Percentiles rank a stretch among this genome's conserved stretches.
These are phyloP conservation scores for Leccinum subtestaceum DNA, from an alignment of 768 basidiomycete species.

Conservation along the genomic window DNA sequence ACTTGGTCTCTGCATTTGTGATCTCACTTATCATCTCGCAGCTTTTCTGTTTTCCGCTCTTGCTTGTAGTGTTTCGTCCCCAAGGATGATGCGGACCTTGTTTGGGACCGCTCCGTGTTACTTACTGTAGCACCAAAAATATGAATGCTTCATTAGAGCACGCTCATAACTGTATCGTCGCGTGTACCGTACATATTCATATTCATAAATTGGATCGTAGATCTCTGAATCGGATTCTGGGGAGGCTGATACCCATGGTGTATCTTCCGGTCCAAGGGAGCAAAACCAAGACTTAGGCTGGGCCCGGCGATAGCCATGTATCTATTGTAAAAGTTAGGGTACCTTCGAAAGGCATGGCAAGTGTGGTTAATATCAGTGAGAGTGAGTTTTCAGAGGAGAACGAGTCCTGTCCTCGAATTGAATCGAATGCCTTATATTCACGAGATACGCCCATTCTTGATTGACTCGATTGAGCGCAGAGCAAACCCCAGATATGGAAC, in stretches of 20 bases:
- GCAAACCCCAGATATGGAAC: not conserved
- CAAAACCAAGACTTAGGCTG: too few species aligned
- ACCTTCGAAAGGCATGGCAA: constrained; percentile 12
- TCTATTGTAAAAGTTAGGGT: too few species aligned
- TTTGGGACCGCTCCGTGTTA: constrained; percentile 1
- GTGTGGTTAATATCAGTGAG: not conserved
- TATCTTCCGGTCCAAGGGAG: too few species aligned
- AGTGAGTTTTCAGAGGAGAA: not conserved
- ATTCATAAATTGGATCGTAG: not conserved
- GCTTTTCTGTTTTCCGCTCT: not conserved
- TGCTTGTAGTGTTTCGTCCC: not conserved
- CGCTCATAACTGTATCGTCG: constrained; percentile 5
- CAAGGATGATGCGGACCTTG: constrained; percentile 4
- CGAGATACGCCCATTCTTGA: not conserved
- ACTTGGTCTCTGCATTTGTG: not conserved
- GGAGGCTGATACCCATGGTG: too few species aligned
- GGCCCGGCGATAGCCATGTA: too few species aligned
- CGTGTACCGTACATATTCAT: not conserved
- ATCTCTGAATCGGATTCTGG: not conserved
- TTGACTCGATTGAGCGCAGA: not conserved
- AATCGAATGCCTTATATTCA: not conserved
- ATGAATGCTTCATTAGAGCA: constrained; percentile 8
- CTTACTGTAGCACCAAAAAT: not conserved
- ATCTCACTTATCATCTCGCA: not conserved
- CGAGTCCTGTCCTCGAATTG: not conserved